Percentiles rank a stretch among this genome's conserved stretches.
Evolutionary conservation across 108 stramenopile species (phyloP).

Genomic region (Tribonema minus): DNA sequence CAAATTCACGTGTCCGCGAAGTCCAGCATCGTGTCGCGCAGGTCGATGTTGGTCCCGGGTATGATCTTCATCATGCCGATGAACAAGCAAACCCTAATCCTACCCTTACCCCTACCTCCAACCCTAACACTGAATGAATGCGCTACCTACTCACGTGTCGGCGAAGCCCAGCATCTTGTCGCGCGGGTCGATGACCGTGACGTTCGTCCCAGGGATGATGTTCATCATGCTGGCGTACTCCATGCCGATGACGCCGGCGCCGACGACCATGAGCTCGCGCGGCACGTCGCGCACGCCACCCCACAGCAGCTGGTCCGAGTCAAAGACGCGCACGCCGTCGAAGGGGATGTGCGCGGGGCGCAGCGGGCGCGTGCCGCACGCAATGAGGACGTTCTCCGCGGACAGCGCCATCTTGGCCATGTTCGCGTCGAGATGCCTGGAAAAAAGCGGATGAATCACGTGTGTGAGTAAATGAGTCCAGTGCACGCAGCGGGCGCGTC

Average conservation of each 20-base stretch:
- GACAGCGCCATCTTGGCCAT: conserved; percentile 26
- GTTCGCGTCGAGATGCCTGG: conserved; percentile 34
- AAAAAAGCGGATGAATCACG: too few species aligned
- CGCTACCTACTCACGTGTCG: too few species aligned
- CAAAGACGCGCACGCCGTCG: conserved; percentile 38
- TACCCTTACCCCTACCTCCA: too few species aligned
- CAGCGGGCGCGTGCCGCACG: conserved; percentile 43
- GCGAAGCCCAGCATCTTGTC: conserved; percentile 38
- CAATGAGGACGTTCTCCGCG: conserved; percentile 37
- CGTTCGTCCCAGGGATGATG: conserved; percentile 34
- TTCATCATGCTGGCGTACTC: conserved; percentile 47
- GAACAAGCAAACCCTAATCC: too few species aligned
- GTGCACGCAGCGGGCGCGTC: conserved; percentile 32
- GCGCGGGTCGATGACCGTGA: conserved; percentile 34
- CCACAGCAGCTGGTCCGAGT: conserved; percentile 45
- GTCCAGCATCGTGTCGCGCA: too few species aligned
- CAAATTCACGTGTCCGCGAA: too few species aligned
- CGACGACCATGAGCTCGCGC: conserved; percentile 41
- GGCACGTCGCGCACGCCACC: conserved; percentile 31
- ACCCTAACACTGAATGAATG: too few species aligned
- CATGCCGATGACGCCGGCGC: conserved; percentile 47
- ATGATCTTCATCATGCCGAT: too few species aligned
- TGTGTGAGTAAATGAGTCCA: too few species aligned
- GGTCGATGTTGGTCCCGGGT: too few species aligned
- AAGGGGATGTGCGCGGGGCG: conserved; percentile 27